These are phyloP conservation scores for Hanseniaspora gamundiae DNA, from an alignment of 1,139 yeast genomes.

Conservation along the genomic window DNA sequence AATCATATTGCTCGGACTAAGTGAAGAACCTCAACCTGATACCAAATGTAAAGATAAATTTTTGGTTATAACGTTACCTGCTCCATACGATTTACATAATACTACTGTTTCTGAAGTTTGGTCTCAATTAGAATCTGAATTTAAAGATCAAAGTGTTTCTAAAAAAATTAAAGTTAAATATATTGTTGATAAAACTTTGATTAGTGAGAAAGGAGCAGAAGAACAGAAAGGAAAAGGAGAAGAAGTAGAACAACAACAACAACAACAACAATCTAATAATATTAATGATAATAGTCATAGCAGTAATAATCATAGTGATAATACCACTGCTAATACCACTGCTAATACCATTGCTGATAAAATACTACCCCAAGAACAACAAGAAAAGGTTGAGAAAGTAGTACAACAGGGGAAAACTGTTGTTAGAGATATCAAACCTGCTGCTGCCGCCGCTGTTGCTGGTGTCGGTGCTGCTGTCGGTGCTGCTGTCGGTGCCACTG, in stretches of 20 bases:
- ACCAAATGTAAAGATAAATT: constrained; percentile 85
- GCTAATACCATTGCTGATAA: constrained; percentile 13
- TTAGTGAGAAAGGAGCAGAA: neutral
- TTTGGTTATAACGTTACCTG: constrained; percentile 74
- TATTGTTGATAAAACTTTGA: constrained; percentile 15
- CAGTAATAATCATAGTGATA: constrained; percentile 6
- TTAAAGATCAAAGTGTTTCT: constrained; percentile 47
- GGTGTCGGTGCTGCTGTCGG: too few species aligned
- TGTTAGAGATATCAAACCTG: neutral
- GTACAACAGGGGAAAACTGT: too few species aligned
- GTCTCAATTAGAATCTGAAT: constrained; percentile 54
- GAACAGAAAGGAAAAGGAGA: too few species aligned
- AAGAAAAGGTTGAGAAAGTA: neutral
- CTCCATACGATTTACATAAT: constrained; percentile 44
- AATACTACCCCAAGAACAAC: constrained; percentile 8
- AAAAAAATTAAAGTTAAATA: constrained; percentile 74
- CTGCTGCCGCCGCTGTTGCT: constrained; percentile 2
- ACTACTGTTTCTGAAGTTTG: constrained; percentile 56
- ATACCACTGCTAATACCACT: constrained; percentile 12
- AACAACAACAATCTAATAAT: neutral
- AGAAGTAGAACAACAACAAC: constrained; percentile 1
- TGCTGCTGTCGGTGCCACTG: too few species aligned
- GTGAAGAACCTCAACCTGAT: constrained; percentile 60
- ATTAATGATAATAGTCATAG: constrained; percentile 7
- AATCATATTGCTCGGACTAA: constrained; percentile 74